A percentile compares a stretch with the other conserved stretches of the same genome.
phyloP scores from a whole-genome alignment of 495 filamentous ascomycete species.

The Aspergillus nidulans region DNA sequence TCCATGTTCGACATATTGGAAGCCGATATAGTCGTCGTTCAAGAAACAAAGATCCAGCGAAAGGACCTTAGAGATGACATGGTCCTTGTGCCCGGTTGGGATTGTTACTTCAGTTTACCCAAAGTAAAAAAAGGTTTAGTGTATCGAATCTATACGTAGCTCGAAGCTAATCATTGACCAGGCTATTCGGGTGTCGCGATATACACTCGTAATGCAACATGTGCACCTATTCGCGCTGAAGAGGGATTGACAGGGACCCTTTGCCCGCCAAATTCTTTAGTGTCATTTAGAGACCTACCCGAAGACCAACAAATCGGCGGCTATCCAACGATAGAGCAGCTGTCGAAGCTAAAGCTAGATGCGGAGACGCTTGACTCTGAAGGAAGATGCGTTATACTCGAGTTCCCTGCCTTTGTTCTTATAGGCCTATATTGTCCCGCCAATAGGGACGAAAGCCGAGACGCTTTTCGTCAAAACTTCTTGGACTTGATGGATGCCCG shows the following conservation, averaged over 20 bases:
- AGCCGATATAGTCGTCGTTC: constrained; percentile 90
- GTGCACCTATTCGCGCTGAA: constrained; percentile 85
- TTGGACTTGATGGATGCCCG: constrained; percentile 74
- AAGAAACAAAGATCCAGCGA: constrained; percentile 93
- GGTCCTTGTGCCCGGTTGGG: constrained; percentile 93
- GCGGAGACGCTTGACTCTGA: constrained; percentile 76
- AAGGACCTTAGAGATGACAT: constrained; percentile 94
- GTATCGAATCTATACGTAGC: not conserved
- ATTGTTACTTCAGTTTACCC: constrained; percentile 91
- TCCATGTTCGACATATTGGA: constrained; percentile 93
- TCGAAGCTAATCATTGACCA: constrained; percentile 26
- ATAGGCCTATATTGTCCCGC: constrained; percentile 90
- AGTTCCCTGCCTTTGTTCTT: constrained; percentile 92
- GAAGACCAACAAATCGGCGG: constrained; percentile 83
- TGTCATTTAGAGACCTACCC: constrained; percentile 72
- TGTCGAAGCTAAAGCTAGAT: constrained; percentile 58
- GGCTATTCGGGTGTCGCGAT: constrained; percentile 97
- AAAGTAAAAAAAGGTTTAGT: constrained; percentile 80
- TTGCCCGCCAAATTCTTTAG: constrained; percentile 67
- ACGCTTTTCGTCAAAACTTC: constrained; percentile 78
- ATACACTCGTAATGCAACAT: constrained; percentile 86
- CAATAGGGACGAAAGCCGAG: constrained; percentile 76
- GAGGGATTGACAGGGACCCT: constrained; percentile 87
- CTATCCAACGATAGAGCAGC: constrained; percentile 68
- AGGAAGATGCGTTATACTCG: constrained; percentile 86